phyloP scores from a whole-genome alignment of 2,329 filamentous ascomycete genomes.

The Ramularia collo-cygni region DNA sequence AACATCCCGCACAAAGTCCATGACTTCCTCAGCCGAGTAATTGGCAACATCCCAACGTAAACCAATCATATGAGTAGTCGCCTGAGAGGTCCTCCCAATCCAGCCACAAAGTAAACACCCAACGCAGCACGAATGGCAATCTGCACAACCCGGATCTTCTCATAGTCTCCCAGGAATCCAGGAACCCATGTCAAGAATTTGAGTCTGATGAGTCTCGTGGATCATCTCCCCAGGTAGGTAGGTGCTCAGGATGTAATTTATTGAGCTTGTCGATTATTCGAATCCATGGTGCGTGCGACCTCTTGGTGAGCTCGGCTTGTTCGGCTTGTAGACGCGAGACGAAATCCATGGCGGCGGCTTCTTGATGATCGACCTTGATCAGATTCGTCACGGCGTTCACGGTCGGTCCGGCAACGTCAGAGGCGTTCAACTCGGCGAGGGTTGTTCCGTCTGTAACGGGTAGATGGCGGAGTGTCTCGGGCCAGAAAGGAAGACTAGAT shows the following conservation, averaged over 20 bases:
- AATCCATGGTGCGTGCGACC: conserved; percentile 2
- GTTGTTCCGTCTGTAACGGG: not conserved
- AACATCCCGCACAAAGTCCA: too few relatives aligned
- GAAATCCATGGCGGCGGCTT: not conserved
- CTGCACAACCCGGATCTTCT: too few relatives aligned
- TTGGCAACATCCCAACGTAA: too few relatives aligned
- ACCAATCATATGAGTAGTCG: too few relatives aligned
- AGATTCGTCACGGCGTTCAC: conserved; percentile 4
- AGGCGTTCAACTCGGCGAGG: conserved; percentile 1
- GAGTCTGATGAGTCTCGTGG: too few relatives aligned
- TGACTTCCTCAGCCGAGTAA: too few relatives aligned
- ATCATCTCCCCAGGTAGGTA: too few relatives aligned
- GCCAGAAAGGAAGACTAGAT: conserved; percentile 4
- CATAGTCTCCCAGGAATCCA: too few relatives aligned
- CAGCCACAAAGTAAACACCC: too few relatives aligned
- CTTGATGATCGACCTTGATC: not conserved
- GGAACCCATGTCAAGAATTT: too few relatives aligned
- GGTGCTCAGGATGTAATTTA: conserved; percentile 1
- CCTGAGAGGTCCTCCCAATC: too few relatives aligned
- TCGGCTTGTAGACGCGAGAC: conserved; percentile 1
- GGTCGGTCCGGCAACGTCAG: conserved; percentile 7
- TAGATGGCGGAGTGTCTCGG: conserved; percentile 1
- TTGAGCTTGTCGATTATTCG: conserved; percentile 1
- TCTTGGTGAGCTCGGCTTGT: conserved; percentile 2
- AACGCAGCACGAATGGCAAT: too few relatives aligned